Base-by-base conservation (phyloP, 768 basidiomycete genomes). In the Pholiota molesta region DNA sequence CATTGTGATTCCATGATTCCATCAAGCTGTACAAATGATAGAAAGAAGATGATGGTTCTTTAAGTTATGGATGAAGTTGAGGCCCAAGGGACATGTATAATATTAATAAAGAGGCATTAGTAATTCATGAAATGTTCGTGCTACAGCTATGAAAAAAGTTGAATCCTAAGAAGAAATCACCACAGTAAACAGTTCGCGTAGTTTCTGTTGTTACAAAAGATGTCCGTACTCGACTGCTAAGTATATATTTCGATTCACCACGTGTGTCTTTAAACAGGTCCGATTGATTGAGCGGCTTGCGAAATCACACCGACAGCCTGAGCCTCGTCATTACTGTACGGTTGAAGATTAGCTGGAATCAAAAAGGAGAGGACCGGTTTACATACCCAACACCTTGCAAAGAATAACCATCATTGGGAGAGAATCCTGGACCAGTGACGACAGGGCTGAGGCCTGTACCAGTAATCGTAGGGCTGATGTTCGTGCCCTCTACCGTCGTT, bases 321-420 rank as follows among this genome's bases (percentile, higher is more conserved):
- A 28, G 60, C 66, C 62, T 76, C 56, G 11, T 79, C 79, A 51
- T 55, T n/a, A 17, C 59, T 54, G 52, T 28, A 61, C 39, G 23
- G 51, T 16, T 9, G 45, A 37, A 54, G 44, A 56, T 57, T 21
- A 65, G 49, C 23, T 13, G 8, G 23, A 45, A 9, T 35, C 35
- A 44, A 21, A 31, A 17, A 13, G n/a, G n/a, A 11, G 42, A 13
- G 7, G 42, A 52, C 16, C 23, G 17, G 11, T 23, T 19, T 28
- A 66, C 80, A 54, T 66, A 82, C 81, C 76, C 79, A 63, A 68
- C 56, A 14, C 78, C 80, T 39, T 76, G 73, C 57, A 67, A 76
- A 39, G 78, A 77, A 67, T 89, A 89, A 70, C 88, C 88, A 72
- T 90, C 88, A 59, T 87, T 85, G 28, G 88, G 88, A 3, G 86